A percentile compares a stretch with the other conserved stretches of the same genome.
Conservation (phyloP, 805 yeast genomes). For the Starmera caribaea region DNA sequence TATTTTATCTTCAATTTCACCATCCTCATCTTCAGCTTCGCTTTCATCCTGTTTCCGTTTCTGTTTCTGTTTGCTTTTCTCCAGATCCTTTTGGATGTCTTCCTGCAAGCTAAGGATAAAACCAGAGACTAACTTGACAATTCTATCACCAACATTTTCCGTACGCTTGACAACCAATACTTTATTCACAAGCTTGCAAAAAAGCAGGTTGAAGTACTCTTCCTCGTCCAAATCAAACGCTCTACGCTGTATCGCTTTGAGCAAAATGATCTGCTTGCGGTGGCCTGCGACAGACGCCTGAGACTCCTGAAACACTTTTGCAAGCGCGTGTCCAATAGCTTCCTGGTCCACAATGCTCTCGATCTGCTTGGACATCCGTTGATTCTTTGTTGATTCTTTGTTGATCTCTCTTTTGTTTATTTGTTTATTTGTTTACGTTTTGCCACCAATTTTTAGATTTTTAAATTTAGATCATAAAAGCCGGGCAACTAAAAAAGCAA, state of each 20-base stretch:
- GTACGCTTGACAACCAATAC: constrained; percentile 59
- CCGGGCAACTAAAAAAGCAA: not conserved
- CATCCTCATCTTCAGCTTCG: constrained; percentile 9
- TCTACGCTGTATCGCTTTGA: constrained; percentile 48
- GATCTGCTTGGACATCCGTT: constrained; percentile 10
- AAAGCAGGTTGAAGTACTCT: constrained; percentile 49
- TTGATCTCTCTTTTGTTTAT: not conserved
- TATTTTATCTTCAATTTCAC: constrained; percentile 25
- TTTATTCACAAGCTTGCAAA: constrained; percentile 54
- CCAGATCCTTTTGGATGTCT: constrained; percentile 9
- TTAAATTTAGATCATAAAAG: not conserved
- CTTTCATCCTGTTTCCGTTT: constrained; percentile 15
- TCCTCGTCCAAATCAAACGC: constrained; percentile 43
- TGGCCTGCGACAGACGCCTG: constrained; percentile 70
- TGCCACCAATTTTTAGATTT: not conserved
- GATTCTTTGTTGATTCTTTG: constrained; percentile 1
- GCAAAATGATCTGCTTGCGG: constrained; percentile 55
- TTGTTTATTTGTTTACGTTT: not conserved
- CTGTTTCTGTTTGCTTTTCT: constrained; percentile 14
- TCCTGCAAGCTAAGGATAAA: constrained; percentile 40
- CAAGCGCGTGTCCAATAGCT: constrained; percentile 34
- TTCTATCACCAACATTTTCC: constrained; percentile 64
- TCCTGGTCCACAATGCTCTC: constrained; percentile 5
- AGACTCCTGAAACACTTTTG: constrained; percentile 71
- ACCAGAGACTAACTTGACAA: constrained; percentile 56